phyloP scores from a whole-genome alignment of 148 eudicot genomes.

The Amaranthus hypochondriacus region DNA sequence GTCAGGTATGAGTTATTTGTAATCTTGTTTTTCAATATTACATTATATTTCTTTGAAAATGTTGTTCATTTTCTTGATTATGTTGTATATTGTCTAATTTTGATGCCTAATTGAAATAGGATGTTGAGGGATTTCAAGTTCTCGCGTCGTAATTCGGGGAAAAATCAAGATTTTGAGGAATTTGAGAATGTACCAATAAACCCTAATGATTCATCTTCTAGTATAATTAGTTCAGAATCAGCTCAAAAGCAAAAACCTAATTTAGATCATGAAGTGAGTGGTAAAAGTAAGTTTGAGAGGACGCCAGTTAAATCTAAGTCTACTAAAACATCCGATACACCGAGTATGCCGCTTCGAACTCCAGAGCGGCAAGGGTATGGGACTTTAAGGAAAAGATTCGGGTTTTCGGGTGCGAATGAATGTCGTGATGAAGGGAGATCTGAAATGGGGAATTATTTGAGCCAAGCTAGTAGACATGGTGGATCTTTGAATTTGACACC shows the following conservation, averaged over 20 bases:
- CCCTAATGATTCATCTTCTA: slow-evolving; percentile 32
- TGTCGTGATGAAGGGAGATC: slow-evolving; percentile 32
- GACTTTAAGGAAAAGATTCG: slow-evolving; percentile 40
- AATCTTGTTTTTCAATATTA: too few relatives aligned
- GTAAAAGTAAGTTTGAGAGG: slow-evolving; percentile 32
- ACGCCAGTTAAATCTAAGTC: slow-evolving; percentile 65
- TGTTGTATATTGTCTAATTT: background rate
- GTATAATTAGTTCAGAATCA: slow-evolving; percentile 28
- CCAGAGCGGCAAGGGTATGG: slow-evolving; percentile 57
- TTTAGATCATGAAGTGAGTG: slow-evolving; percentile 37
- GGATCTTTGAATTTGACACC: slow-evolving; percentile 47
- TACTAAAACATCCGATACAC: slow-evolving; percentile 28
- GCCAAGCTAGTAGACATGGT: slow-evolving; percentile 27
- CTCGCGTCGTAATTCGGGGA: slow-evolving; percentile 45
- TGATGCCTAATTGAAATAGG: slow-evolving; percentile 22
- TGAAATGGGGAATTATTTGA: slow-evolving; percentile 19
- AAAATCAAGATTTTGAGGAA: slow-evolving; percentile 44
- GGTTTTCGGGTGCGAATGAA: slow-evolving; percentile 43
- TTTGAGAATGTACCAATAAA: slow-evolving; percentile 66
- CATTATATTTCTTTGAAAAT: too few relatives aligned
- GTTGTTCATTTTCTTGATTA: background rate
- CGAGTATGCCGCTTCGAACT: slow-evolving; percentile 41
- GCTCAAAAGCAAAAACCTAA: slow-evolving; percentile 44
- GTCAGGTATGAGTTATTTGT: slow-evolving; percentile 33
- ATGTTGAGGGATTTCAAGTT: slow-evolving; percentile 62